phyloP scores from a whole-genome alignment of 225 moss, liverwort and hornwort species.

The Physcomitrium patens region DNA sequence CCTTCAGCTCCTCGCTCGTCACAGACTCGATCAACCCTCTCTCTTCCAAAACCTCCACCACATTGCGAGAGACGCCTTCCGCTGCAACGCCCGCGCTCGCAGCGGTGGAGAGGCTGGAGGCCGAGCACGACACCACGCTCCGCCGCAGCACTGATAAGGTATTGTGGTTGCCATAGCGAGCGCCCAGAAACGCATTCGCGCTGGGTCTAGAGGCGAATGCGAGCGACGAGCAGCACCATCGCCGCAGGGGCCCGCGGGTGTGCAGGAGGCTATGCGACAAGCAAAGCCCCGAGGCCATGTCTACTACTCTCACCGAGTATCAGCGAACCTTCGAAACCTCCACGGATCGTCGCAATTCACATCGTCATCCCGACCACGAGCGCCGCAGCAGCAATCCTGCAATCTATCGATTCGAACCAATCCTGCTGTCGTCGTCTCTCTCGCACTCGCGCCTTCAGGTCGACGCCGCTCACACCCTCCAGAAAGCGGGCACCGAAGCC shows the following conservation, averaged over 20 bases:
- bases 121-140: slow-evolving; percentile 29
- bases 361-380: no score
- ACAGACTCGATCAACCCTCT: slow-evolving; percentile 81
- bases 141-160: slow-evolving; percentile 21
- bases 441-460: not conserved
- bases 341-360: not conserved
- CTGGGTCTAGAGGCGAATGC: slow-evolving; percentile 21
- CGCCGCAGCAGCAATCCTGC: not conserved
- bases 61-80: slow-evolving; percentile 50
- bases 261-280: slow-evolving; percentile 37
- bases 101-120: not conserved
- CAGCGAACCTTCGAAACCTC: not conserved
- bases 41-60: slow-evolving; percentile 83
- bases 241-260: slow-evolving; percentile 41
- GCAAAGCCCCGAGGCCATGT: slow-evolving; percentile 41
- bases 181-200: not conserved
- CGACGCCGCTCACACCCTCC: not conserved
- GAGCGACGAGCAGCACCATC: slow-evolving; percentile 29
- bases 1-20: slow-evolving; percentile 74
- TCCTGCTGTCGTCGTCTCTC: not conserved
- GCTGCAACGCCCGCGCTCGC: slow-evolving; percentile 1
- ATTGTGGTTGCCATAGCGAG: not conserved
- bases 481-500: not conserved
- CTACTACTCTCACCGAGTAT: not conserved
- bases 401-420: not conserved